Percentiles rank a stretch among this genome's conserved stretches.
phyloP scores from a whole-genome alignment of 164 flowering plant species.

The Paratinospora sagittata region DNA sequence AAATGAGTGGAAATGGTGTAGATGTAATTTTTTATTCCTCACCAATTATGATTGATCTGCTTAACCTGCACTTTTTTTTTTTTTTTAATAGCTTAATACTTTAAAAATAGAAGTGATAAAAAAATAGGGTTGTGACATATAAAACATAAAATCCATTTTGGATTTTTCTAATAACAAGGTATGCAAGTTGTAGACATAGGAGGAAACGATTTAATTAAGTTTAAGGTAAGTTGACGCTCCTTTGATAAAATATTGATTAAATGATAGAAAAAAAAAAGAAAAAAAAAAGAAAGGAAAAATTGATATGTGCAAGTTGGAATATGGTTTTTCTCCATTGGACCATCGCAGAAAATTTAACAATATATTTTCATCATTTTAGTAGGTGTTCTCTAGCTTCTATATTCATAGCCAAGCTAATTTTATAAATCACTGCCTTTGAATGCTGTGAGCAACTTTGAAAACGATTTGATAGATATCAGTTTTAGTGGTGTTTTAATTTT shows the following conservation, averaged over 20 bases:
- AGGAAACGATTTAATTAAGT: not conserved
- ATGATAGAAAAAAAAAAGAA: not conserved
- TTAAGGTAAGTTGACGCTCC: not conserved
- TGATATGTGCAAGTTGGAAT: not conserved
- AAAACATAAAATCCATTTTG: not conserved
- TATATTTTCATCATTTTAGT: not conserved
- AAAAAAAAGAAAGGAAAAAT: not conserved
- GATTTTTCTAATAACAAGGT: not conserved
- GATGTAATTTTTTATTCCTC: no score
- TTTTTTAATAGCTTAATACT: no score
- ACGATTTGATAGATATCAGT: not conserved
- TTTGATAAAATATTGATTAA: not conserved
- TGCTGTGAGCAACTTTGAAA: not conserved
- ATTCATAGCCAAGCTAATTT: not conserved
- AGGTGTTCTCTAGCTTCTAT: not conserved
- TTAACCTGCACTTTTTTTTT: no score
- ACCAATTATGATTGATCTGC: no score
- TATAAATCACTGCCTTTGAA: not conserved
- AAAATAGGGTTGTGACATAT: no score
- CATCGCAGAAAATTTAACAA: not conserved
- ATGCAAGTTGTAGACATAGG: not conserved
- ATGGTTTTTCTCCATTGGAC: not conserved
- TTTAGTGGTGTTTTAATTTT: not conserved
- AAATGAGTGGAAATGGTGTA: no score
- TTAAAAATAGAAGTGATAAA: no score